Base-by-base conservation (phyloP, 2,329 filamentous ascomycete genomes). In the Chrysoporthe deuterocubensis region DNA sequence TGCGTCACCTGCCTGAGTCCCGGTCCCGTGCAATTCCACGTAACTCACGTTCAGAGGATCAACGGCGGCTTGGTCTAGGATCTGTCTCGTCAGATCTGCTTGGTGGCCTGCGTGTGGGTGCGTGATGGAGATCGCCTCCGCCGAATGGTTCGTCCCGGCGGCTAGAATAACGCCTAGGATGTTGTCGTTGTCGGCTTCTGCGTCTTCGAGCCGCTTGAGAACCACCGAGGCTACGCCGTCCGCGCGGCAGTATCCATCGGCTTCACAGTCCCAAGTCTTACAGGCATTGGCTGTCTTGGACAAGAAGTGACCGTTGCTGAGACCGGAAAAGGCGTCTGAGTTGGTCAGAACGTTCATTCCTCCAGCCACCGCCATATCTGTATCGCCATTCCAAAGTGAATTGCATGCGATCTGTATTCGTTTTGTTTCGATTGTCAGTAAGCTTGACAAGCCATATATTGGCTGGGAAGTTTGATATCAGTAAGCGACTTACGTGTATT, bases 1-100 rank as follows among this genome's bases (percentile, higher is more conserved):
- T 5, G 83, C 83, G 73, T 90, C 89, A 73, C 87, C 88, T 59
- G 86, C 87, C 73, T 89, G 87, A 2, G 89, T 91, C 66, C 89
- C 89, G 11, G 89, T 91, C 18, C 89, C 89, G 75, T 91, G 89
- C 83, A 90, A 87, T 75, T 91, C 89, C n/a, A 90, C 85, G 72
- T 89, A 90, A 75, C 82, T 83, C 68, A 90, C 83, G 63, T 88
- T 84, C 69, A 85, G 81, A 2, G 87, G 86, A 72, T 88, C 83
- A 34, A 89, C 79, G 69, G 84, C 84, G 44, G 86, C 84, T 48
- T 85, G 81, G 62, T 83, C 82, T 7, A 89, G 80, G 13, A 89
- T 81, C 64, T 83, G 83, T 71, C 84, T 84, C 76, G 85, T 88
- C 2, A 88, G 77, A 69, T 83, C 83, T 65, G 85, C 81, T 72